Evolutionary conservation across 495 filamentous ascomycete genomes (phyloP), one percentile per base, ranked within the genome.

Genomic region (Neurospora cerealis): DNA sequence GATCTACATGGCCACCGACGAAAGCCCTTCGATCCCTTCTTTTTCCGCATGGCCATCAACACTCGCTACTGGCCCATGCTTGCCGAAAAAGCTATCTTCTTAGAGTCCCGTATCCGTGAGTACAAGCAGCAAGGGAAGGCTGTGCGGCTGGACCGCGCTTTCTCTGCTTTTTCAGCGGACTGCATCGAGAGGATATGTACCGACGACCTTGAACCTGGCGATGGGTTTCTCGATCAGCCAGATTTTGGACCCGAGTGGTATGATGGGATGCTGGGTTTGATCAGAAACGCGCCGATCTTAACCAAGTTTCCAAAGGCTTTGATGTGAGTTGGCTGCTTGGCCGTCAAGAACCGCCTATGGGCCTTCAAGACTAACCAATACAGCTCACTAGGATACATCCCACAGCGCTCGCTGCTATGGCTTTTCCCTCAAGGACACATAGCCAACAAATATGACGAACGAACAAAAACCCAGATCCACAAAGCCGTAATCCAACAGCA

Each of bases 101-200:
- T 73, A 19, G 39, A 42, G 37, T 36, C 32, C 19, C 71, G 71
- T 0, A 73, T 75, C 38, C 10, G 11, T 9, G 13, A 15, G 0
- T 37, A 73, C n/a, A 73, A 69, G 48, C 73, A 74, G 11, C 77
- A 74, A 7, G 36, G 41, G 15, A 69, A 41, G 9, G 70, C 78
- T 0, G 44, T 81, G n/a, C 72, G 80, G 9, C 72, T 81, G 3
- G 80, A 81, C 21, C 78, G 79, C 71, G 79, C 76, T n/a, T 76
- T 77, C 54, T 70, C 73, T n/a, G 79, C 80, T 6, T 71, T 71
- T 24, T 21, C 73, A 71, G 44, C 69, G 46, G 36, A 70, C 69
- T 60, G 73, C 1, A 72, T 75, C 34, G 74, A 72, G n/a, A 40
- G 42, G 4, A 75, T 75, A 19, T 75, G 72, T 39, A 40, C 71